These are phyloP conservation scores for Fusarium sp. DNA, from an alignment of 2,329 filamentous ascomycete genomes.

Conservation along the genomic window DNA sequence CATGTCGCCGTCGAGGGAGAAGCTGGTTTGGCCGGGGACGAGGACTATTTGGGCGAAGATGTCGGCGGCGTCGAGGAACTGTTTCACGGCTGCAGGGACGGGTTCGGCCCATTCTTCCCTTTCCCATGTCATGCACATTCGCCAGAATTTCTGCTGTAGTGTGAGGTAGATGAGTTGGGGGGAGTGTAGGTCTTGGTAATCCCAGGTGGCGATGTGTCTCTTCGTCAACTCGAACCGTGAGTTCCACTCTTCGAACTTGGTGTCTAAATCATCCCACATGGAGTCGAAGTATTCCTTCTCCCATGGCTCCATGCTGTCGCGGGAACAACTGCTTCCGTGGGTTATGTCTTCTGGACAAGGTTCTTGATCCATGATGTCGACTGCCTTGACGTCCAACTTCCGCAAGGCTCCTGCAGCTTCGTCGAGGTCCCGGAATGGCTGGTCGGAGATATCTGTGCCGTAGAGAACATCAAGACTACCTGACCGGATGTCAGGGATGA, in stretches of 20 bases:
- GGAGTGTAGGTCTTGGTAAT: not conserved
- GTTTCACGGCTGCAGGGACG: not conserved
- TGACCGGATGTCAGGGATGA: slow-evolving; percentile 15
- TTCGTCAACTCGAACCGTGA: slow-evolving; percentile 29
- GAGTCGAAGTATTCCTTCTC: not conserved
- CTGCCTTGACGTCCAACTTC: slow-evolving; percentile 22
- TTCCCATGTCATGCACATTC: slow-evolving; percentile 3
- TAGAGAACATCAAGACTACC: not conserved
- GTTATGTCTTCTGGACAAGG: not conserved
- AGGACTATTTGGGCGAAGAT: slow-evolving; percentile 1
- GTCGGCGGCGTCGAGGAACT: slow-evolving; percentile 24
- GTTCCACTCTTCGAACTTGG: slow-evolving; percentile 9
- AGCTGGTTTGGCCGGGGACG: slow-evolving; percentile 14
- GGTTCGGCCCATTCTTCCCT: slow-evolving; percentile 3
- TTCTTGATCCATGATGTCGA: slow-evolving; percentile 1
- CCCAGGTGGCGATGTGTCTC: not conserved
- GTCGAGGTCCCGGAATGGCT: slow-evolving; percentile 36
- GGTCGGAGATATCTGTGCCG: not conserved
- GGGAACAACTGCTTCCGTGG: not conserved
- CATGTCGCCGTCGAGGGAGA: slow-evolving; percentile 27
- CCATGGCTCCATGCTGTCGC: not conserved
- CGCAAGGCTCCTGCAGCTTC: slow-evolving; percentile 31
- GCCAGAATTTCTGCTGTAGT: slow-evolving; percentile 25
- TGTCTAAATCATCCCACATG: slow-evolving; percentile 2
- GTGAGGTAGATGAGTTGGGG: slow-evolving; percentile 12